phyloP scores from a whole-genome alignment of 2,329 filamentous ascomycete genomes.

The Diaporthe ilicicola region DNA sequence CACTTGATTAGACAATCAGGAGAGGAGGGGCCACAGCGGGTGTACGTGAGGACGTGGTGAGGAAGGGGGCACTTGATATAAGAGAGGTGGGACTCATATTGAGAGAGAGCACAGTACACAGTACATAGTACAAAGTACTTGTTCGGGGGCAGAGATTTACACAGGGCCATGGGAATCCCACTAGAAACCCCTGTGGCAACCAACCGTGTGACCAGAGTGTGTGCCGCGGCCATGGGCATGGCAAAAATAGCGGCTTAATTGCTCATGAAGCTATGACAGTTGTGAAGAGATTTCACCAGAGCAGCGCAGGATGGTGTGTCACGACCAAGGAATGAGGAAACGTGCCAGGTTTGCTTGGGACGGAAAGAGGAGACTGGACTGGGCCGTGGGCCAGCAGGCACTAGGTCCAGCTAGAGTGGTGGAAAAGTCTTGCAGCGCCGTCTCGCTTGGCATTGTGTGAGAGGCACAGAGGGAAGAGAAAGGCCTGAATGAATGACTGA shows the following conservation, averaged over 20 bases:
- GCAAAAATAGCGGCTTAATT: constrained; percentile 4
- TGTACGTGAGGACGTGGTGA: neutral
- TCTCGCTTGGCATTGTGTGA: constrained; percentile 26
- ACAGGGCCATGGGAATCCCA: neutral
- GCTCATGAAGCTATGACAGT: constrained; percentile 22
- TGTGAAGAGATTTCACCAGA: constrained; percentile 9
- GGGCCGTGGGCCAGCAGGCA: neutral
- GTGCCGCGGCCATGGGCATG: constrained; percentile 2
- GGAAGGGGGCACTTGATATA: constrained; percentile 24
- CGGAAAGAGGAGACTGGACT: neutral
- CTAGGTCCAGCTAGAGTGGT: no score
- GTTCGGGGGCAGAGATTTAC: constrained; percentile 21
- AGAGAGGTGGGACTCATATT: neutral
- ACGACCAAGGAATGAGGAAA: constrained; percentile 19
- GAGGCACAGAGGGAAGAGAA: neutral
- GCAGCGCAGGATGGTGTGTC: constrained; percentile 18
- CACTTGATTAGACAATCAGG: constrained; percentile 1
- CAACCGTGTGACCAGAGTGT: constrained; percentile 4
- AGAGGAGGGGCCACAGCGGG: neutral
- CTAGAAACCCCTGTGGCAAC: constrained; percentile 12
- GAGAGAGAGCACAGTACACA: neutral
- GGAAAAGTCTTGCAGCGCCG: constrained; percentile 10
- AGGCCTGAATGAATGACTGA: neutral
- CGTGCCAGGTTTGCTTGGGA: constrained; percentile 20
- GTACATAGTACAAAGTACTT: neutral